Conservation (phyloP, 495 filamentous ascomycete species). For the Penicillium waksmanii region DNA sequence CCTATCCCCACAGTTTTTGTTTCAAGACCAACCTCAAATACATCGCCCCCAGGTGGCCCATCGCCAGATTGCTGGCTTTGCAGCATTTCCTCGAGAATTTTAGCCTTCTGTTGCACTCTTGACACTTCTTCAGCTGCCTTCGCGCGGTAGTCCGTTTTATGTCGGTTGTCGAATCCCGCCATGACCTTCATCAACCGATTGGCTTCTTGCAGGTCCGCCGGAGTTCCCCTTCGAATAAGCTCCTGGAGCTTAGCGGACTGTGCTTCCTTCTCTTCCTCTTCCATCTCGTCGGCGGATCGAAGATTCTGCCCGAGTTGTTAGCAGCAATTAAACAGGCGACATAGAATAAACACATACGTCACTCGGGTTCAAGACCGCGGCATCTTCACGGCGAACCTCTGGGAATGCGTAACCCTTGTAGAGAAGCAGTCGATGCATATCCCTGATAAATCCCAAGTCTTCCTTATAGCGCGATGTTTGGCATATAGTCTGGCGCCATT, state of each 20-base stretch:
- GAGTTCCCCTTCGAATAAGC: constrained; percentile 87
- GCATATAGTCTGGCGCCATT: constrained; percentile 98
- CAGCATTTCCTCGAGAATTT: constrained; percentile 88
- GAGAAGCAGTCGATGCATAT: constrained; percentile 94
- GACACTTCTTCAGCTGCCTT: constrained; percentile 95
- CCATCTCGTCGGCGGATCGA: constrained; percentile 98
- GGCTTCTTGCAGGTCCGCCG: constrained; percentile 92
- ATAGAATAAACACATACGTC: constrained; percentile 67
- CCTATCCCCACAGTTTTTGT: background rate
- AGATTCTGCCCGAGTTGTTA: constrained; percentile 68
- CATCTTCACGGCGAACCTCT: constrained; percentile 88
- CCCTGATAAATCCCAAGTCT: constrained; percentile 91
- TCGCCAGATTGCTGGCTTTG: constrained; percentile 83
- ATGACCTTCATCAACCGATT: constrained; percentile 98
- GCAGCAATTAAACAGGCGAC: background rate
- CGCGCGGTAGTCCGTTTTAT: constrained; percentile 96
- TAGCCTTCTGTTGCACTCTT: constrained; percentile 91
- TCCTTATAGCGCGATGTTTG: constrained; percentile 97
- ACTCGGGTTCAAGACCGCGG: constrained; percentile 94
- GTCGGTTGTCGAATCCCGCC: constrained; percentile 92
- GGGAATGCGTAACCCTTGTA: constrained; percentile 98
- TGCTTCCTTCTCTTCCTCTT: constrained; percentile 90
- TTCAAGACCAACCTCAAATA: constrained; percentile 69
- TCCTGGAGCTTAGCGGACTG: constrained; percentile 98
- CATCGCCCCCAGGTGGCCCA: constrained; percentile 83